Evolutionary conservation across 2,329 filamentous ascomycete species (phyloP), one percentile per base, ranked within the genome.

Genomic region (Arthrobotrys entomopaga): DNA sequence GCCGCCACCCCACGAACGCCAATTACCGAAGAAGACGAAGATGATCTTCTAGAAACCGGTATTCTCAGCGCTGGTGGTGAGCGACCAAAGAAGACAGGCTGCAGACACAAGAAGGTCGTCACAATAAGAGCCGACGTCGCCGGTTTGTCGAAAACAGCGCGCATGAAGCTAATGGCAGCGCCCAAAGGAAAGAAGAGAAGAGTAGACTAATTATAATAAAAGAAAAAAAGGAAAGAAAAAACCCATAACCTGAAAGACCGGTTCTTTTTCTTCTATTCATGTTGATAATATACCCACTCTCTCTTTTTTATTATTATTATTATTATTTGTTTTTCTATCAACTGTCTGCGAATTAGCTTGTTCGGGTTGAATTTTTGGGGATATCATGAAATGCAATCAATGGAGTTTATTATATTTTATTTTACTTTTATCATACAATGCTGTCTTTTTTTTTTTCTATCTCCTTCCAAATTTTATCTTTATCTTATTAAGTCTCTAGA

Each of bases 111-210:
- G 74, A 72, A 75, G 58, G 66, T 83, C 15, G 86, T 89, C 63
- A 88, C 86, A 80, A 92, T 97, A 70, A 86, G 92, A 64, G 93
- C 97, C 81, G 92, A 97, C 3, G 91, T 97, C 61, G 97, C 93
- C 93, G 15, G 91, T 97, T 72, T 97, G 92, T 46, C 97, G 96
- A 82, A 96, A 91, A 81, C 90, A 80, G 86, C 80, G 82, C 83
- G 42, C 77, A 80, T 88, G 75, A 86, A 89, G 77, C 91, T 98
- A 83, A 91, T 93, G 77, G 91, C 93, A 22, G 92, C 93, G 42
- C 94, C 93, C 6, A 93, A 93, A 82, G 93, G 93, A 77, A 98
- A 97, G 86, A 88, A 93, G 83, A 90, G 93, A 83, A 96, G 92
- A 84, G 82, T 88, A 71, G 85, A 87, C 78, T 85, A 83, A 72